phyloP scores from a whole-genome alignment of 805 yeast species.

The Kazachstania viticola region DNA sequence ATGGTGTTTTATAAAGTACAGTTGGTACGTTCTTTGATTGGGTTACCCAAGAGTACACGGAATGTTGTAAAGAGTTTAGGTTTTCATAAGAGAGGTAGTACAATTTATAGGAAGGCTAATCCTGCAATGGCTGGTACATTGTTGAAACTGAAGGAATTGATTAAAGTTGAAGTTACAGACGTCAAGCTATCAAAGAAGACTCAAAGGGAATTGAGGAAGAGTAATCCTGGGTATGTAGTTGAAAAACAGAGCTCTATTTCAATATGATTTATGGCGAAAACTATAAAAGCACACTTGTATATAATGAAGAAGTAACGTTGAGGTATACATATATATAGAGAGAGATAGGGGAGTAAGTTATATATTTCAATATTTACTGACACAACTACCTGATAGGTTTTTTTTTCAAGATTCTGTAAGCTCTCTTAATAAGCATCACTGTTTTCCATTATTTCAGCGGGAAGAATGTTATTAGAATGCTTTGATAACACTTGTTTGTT shows the following conservation, averaged over 20 bases:
- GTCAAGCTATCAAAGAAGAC: constrained; percentile 38
- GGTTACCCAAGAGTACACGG: constrained; percentile 59
- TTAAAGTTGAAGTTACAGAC: constrained; percentile 65
- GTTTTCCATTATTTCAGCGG: constrained; percentile 8
- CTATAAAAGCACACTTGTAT: background rate
- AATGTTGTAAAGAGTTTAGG: constrained; percentile 65
- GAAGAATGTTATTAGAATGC: constrained; percentile 7
- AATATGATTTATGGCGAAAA: no score
- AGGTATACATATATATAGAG: no score
- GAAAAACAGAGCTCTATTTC: constrained; percentile 25
- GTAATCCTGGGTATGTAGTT: constrained; percentile 52
- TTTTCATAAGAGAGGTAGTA: constrained; percentile 58
- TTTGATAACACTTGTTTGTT: constrained; percentile 1
- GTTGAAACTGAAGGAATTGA: constrained; percentile 73
- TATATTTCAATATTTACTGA: no score
- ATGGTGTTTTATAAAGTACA: constrained; percentile 54
- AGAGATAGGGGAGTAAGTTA: no score
- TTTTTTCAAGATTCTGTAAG: background rate
- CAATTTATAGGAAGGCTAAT: constrained; percentile 59
- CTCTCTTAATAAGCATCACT: background rate
- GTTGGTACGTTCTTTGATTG: constrained; percentile 73
- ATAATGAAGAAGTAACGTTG: no score
- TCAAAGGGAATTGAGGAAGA: constrained; percentile 44
- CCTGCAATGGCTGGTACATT: constrained; percentile 81
- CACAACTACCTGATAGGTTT: no score